phyloP scores from a whole-genome alignment of 1,284 basidiomycete genomes.

The Ceratobasidium sp. region DNA sequence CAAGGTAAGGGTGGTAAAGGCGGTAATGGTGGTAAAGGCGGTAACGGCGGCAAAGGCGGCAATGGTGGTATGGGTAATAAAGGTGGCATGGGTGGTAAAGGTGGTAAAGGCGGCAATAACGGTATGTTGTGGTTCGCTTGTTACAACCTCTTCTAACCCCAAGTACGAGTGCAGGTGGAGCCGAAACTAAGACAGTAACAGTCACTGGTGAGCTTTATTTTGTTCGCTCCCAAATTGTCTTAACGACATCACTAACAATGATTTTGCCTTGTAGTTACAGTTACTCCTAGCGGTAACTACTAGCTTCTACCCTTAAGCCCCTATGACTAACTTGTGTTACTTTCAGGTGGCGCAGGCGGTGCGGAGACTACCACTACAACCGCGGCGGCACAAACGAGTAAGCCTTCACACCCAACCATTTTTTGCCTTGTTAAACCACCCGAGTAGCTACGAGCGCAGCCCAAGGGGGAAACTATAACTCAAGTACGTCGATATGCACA shows the following conservation, averaged over 20 bases:
- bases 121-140: background rate
- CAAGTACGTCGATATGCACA: background rate
- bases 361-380: background rate
- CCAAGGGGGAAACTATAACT: background rate
- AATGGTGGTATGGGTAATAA: no score
- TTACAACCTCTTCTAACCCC: background rate
- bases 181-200: slow-evolving; percentile 18
- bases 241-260: background rate
- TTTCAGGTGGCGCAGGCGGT: background rate
- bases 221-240: background rate
- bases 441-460: background rate
- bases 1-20: background rate
- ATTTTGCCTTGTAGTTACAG: slow-evolving; percentile 5
- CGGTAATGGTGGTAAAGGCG: background rate
- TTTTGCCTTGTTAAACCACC: background rate
- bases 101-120: background rate
- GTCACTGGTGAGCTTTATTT: slow-evolving; percentile 27
- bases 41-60: no score
- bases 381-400: slow-evolving; percentile 13
- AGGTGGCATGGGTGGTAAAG: no score
- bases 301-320: background rate
- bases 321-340: background rate
- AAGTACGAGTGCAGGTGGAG: background rate
- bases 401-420: background rate
- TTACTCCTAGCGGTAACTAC: slow-evolving; percentile 2